Base-by-base conservation (phyloP, 2,329 filamentous ascomycete genomes). In the Apiospora aurea region DNA sequence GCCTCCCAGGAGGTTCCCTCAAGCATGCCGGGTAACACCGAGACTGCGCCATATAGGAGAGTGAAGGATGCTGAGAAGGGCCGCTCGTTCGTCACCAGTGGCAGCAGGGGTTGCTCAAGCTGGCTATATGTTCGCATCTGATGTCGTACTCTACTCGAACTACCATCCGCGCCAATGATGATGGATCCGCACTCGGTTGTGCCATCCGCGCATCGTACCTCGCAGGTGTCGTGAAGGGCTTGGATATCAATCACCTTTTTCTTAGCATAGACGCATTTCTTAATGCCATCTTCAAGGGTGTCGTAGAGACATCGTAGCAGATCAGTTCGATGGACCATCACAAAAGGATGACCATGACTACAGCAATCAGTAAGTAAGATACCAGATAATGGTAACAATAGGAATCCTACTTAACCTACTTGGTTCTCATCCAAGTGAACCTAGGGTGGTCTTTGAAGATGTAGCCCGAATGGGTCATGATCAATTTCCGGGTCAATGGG, bases 81-180 rank as follows among this genome's bases (percentile, higher is more conserved):
- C 4, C 34, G 34, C 41, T 64, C 34, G 34, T n/a, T 41, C 57
- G 18, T n/a, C 4, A 24, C 57, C n/a, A 64, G 14, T 41, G 57
- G 10, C 34, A 64, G 18, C 34, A 64, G 18, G 10, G 57, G 57
- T 24, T 38, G 57, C 57, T 41, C 34, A 13, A 18, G 34, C 21
- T 57, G 14, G 51, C 51, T 6, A 4, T 57, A 14, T 3, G 3
- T 38, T 38, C 34, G 26, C 67, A 69, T 69, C 24, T 47, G 24
- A 5, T 49, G 67, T 24, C 74, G 72, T 41, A 72, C 67, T 38
- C 26, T 29, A 38, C 72, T 74, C 38, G 71, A 41, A 11, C 83
- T 81, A 4, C 84, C 84, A 74, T 86, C 84, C 4, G 81, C 80
- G 18, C 84, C 84, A 38, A 86, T 76, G 5, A 85, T 73, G 16